These are phyloP conservation scores for Lecanicillium sp. DNA, from an alignment of 2,329 filamentous ascomycete genomes.

Conservation along the genomic window DNA sequence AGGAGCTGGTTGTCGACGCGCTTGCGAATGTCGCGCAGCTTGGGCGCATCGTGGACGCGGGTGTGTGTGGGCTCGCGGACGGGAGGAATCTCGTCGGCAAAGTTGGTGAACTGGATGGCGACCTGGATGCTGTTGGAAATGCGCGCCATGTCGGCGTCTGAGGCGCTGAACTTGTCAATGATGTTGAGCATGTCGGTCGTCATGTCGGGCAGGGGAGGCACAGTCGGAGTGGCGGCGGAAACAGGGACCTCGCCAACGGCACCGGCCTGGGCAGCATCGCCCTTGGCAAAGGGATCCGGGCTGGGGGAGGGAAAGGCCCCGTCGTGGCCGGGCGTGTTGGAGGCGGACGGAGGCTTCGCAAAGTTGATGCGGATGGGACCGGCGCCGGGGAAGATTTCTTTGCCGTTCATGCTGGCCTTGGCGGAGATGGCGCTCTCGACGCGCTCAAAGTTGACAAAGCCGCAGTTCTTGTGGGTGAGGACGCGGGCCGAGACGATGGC, in stretches of 20 bases:
- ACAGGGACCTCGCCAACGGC: conserved; percentile 33
- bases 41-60: conserved; percentile 86
- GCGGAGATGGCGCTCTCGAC: conserved; percentile 87
- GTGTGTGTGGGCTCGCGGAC: conserved; percentile 84
- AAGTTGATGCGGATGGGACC: conserved; percentile 95
- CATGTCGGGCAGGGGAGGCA: conserved; percentile 71
- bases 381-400: conserved; percentile 96
- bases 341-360: conserved; percentile 88
- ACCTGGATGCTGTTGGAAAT: conserved; percentile 70
- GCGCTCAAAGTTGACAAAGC: conserved; percentile 95
- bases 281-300: conserved; percentile 71
- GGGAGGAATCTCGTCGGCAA: conserved; percentile 78
- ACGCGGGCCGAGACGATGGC: conserved; percentile 87
- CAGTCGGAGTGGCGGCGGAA: conserved; percentile 47
- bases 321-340: conserved; percentile 82
- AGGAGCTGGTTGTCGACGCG: conserved; percentile 93
- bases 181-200: conserved; percentile 79
- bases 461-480: conserved; percentile 96
- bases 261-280: conserved; percentile 33
- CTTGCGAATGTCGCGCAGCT: conserved; percentile 92
- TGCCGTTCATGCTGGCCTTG: conserved; percentile 82
- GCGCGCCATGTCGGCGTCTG: conserved; percentile 66
- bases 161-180: conserved; percentile 81
- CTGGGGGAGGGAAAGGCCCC: conserved; percentile 86
- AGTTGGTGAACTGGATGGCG: conserved; percentile 68